These are phyloP conservation scores for Penicillium cataractarum DNA, from an alignment of 495 filamentous ascomycete genomes.

Conservation along the genomic window DNA sequence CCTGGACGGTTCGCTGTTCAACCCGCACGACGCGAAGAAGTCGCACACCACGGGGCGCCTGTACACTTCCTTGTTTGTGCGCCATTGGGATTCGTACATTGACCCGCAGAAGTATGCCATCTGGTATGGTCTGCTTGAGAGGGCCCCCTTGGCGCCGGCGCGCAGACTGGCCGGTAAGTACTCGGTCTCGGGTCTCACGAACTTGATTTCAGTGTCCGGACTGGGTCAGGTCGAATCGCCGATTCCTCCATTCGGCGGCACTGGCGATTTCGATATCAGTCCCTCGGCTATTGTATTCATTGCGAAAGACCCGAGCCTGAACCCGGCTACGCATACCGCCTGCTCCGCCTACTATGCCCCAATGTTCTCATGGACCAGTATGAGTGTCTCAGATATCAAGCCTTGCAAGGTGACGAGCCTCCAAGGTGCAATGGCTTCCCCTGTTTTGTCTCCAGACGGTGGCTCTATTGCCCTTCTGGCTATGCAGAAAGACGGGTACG, in stretches of 20 bases:
- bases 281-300: constrained; percentile 71
- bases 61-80: constrained; percentile 60
- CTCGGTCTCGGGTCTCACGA: constrained; percentile 51
- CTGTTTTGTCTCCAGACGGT: constrained; percentile 76
- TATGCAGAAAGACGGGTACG: constrained; percentile 81
- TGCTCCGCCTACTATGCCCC: constrained; percentile 65
- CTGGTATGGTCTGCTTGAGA: constrained; percentile 70
- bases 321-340: constrained; percentile 81
- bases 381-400: constrained; percentile 47
- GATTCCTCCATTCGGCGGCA: constrained; percentile 63
- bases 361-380: constrained; percentile 59
- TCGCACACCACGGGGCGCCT: constrained; percentile 53
- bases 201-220: constrained; percentile 49
- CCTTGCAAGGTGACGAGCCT: constrained; percentile 43
- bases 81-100: constrained; percentile 65
- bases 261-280: constrained; percentile 62
- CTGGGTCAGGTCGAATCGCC: constrained; percentile 53
- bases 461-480: constrained; percentile 76
- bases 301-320: constrained; percentile 77
- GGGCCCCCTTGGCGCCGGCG: constrained; percentile 40
- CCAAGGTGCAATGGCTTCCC: constrained; percentile 74
- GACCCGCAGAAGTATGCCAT: constrained; percentile 69
- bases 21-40: constrained; percentile 57
- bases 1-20: constrained; percentile 59
- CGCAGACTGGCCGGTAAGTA: constrained; percentile 47